Conservation (phyloP, 2,329 filamentous ascomycete species). For the Pseudogymnoascus sp. region DNA sequence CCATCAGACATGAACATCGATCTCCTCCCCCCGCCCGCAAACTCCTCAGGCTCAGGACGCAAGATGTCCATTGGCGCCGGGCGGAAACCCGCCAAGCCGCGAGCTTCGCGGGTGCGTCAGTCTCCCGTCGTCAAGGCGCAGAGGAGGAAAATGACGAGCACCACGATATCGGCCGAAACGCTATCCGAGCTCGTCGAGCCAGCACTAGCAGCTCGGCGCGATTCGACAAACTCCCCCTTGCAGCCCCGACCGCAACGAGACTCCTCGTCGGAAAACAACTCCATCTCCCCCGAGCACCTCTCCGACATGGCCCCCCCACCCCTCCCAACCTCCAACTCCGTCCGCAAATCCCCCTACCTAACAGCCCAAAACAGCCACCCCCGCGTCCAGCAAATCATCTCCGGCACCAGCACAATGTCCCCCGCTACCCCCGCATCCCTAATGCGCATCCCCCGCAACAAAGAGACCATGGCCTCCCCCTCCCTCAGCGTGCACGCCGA, state of each 20-base stretch:
- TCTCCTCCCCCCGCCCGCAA: constrained; percentile 20
- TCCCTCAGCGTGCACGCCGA: constrained; percentile 39
- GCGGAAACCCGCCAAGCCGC: constrained; percentile 20
- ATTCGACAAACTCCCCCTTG: constrained; percentile 31
- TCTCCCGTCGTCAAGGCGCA: constrained; percentile 32
- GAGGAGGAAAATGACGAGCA: constrained; percentile 34
- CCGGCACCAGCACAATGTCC: constrained; percentile 31
- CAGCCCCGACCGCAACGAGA: constrained; percentile 19
- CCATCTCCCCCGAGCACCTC: constrained; percentile 54
- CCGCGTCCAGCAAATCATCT: constrained; percentile 28
- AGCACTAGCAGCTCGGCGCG: constrained; percentile 23
- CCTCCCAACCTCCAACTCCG: constrained; percentile 55
- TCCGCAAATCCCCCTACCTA: constrained; percentile 60
- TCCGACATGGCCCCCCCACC: constrained; percentile 61
- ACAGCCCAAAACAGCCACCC: constrained; percentile 40
- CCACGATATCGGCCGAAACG: constrained; percentile 35
- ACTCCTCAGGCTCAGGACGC: constrained; percentile 15
- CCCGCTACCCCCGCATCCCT: constrained; percentile 82
- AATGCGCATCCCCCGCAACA: constrained; percentile 54
- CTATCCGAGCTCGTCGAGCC: constrained; percentile 30
- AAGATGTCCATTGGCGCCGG: constrained; percentile 13
- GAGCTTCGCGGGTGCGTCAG: constrained; percentile 27
- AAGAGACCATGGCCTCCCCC: constrained; percentile 26
- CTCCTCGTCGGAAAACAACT: constrained; percentile 48
- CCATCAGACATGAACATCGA: constrained; percentile 26